Conservation (phyloP, 129 eudicot species). For the Saposhnikovia divaricata region DNA sequence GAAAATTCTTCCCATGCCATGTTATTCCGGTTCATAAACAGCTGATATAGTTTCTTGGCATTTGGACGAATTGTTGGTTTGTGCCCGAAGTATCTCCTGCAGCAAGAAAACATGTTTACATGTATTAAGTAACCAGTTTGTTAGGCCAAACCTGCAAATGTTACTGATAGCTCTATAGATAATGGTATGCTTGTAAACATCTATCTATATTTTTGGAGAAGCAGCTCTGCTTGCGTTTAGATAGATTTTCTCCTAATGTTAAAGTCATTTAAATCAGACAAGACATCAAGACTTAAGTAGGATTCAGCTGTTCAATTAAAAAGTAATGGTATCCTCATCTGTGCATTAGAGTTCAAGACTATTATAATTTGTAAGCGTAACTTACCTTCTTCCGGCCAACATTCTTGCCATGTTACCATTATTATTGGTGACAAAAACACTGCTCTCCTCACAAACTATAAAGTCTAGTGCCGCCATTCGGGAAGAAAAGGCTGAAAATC, state of each 20-base stretch:
- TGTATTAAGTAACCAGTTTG: not conserved
- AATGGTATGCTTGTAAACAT: not conserved
- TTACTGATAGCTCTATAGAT: not conserved
- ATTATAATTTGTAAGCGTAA: not conserved
- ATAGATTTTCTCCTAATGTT: not conserved
- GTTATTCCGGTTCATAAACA: constrained; percentile 39
- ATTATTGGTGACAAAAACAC: constrained; percentile 73
- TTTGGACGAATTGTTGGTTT: constrained; percentile 73
- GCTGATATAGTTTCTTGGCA: constrained; percentile 47
- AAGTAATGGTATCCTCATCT: not conserved
- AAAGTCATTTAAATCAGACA: not conserved
- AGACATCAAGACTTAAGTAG: not conserved
- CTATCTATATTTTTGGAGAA: not conserved
- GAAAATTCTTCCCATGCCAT: constrained; percentile 62
- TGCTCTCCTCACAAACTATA: constrained; percentile 63
- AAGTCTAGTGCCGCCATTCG: constrained; percentile 80
- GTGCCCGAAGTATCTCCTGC: constrained; percentile 84
- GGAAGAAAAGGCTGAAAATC: constrained; percentile 47
- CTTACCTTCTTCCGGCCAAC: constrained; percentile 71
- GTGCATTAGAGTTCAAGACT: not conserved
- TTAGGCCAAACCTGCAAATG: not conserved
- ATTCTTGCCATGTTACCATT: constrained; percentile 87
- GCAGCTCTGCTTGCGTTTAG: not conserved
- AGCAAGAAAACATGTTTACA: not conserved
- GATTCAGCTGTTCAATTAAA: not conserved